phyloP scores from a whole-genome alignment of 129 eudicot species.

The Chrysanthemum makinoi region DNA sequence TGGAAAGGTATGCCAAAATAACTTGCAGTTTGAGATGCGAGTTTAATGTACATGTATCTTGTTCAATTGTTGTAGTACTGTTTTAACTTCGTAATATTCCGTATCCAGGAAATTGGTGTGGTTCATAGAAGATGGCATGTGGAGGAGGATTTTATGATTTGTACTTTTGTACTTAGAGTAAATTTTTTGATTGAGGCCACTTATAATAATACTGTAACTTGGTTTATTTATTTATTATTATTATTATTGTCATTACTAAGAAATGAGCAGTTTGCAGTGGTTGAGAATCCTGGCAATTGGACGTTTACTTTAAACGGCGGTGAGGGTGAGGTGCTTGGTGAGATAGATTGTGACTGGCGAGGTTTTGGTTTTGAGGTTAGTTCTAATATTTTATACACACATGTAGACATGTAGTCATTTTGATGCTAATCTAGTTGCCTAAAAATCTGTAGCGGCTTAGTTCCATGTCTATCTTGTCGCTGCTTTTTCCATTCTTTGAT shows the following conservation, averaged over 20 bases:
- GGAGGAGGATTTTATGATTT: constrained; percentile 93
- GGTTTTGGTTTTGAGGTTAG: constrained; percentile 96
- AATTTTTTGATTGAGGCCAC: not conserved
- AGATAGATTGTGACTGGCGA: constrained; percentile 96
- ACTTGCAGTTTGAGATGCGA: not conserved
- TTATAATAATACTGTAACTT: no score
- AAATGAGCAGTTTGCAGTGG: constrained; percentile 85
- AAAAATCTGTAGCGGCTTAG: not conserved
- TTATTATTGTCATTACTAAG: constrained; percentile 28
- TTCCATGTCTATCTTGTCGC: not conserved
- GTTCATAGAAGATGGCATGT: constrained; percentile 99
- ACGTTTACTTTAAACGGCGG: constrained; percentile 84
- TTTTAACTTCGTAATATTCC: constrained; percentile 7
- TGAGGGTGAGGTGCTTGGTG: constrained; percentile 79
- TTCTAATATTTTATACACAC: not conserved
- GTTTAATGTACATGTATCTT: not conserved
- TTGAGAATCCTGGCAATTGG: constrained; percentile 94
- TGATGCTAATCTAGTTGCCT: not conserved
- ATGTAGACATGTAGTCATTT: not conserved
- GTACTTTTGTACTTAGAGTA: constrained; percentile 67
- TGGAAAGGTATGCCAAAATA: constrained; percentile 64
- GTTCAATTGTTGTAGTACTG: not conserved
- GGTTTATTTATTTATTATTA: no score
- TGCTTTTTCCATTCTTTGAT: no score
- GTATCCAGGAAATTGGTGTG: constrained; percentile 85